Base-by-base conservation (phyloP, 2,329 filamentous ascomycete genomes). In the Lachnellula willkommii region DNA sequence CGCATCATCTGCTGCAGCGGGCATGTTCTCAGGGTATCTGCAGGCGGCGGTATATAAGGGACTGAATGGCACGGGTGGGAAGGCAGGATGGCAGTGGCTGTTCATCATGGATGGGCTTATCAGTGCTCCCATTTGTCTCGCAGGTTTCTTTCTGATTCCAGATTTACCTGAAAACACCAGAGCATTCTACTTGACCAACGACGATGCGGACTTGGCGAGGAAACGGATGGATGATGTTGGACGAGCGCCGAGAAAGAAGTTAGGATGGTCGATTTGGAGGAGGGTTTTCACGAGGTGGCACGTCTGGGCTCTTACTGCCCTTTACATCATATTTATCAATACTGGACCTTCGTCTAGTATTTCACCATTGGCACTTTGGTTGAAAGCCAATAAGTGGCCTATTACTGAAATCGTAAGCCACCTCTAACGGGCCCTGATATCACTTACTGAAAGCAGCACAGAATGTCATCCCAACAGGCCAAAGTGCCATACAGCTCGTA, bases 401-500 rank as follows among this genome's bases (percentile, higher is more conserved):
- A 68, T 75, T 2, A 73, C 73, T 32, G 73, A 79, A 37, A 81
- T 82, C 46, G 70, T 71, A 54, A 65, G 70, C 66, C 20, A 1
- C 15, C 40, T 12, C 42, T 24, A 5, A 22, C 28, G 37, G 28
- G 9, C 37, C 7, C 22, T 40, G 7, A 43, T 24, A 8, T 17
- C 22, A 48, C 32, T 39, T 52, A 24, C 24, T 22, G 22, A 54
- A 14, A 28, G 17, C 3, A 15, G 15, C 3, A 15, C 39, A 71
- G 69, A 80, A 79, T 50, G 76, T 75, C 46, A 77, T 78, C 24
- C 76, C 77, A 0, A 79, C 76, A 1, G 72, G 72, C 1, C 71
- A 76, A 6, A 73, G 72, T 32, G 80, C 76, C 0, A 75, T 83
- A 2, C 78, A 81, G 57, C 74, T 82, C 0, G 72, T 81, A 2